phyloP scores from a whole-genome alignment of 495 filamentous ascomycete species.

The Aspergillus mulundensis region DNA sequence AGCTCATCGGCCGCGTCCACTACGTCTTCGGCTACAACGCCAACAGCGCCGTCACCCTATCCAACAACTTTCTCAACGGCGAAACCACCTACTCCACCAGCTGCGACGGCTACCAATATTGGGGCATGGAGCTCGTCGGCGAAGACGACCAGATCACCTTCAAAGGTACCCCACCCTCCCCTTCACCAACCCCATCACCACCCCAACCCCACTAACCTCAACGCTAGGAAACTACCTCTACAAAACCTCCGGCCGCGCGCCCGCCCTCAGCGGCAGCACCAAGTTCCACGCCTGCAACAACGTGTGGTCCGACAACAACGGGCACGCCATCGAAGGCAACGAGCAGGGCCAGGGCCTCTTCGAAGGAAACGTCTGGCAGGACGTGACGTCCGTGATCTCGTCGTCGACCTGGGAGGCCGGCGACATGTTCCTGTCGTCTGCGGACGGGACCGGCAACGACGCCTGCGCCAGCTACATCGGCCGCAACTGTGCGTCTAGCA shows the following conservation, averaged over 20 bases:
- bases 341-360: slow-evolving; percentile 46
- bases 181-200: neutral
- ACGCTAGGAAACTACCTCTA: slow-evolving; percentile 37
- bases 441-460: neutral
- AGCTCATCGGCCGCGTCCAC: slow-evolving; percentile 43
- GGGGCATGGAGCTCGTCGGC: slow-evolving; percentile 40
- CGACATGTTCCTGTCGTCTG: neutral
- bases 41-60: slow-evolving; percentile 40
- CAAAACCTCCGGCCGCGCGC: slow-evolving; percentile 19
- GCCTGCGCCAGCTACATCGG: neutral
- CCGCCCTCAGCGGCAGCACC: slow-evolving; percentile 30
- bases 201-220: neutral
- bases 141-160: slow-evolving; percentile 40
- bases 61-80: slow-evolving; percentile 45
- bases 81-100: slow-evolving; percentile 34
- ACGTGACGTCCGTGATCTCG: neutral
- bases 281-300: slow-evolving; percentile 46
- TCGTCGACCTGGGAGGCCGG: neutral
- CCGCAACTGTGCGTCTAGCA: neutral
- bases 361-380: slow-evolving; percentile 49
- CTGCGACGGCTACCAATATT: slow-evolving; percentile 47
- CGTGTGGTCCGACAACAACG: slow-evolving; percentile 49
- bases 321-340: slow-evolving; percentile 52
- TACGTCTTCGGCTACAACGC: slow-evolving; percentile 37
- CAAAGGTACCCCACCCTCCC: slow-evolving; percentile 39